A percentile compares a stretch with the other conserved stretches of the same genome.
These are phyloP conservation scores for Ophiostoma tasmaniense DNA, from an alignment of 2,329 filamentous ascomycete genomes.

Conservation along the genomic window DNA sequence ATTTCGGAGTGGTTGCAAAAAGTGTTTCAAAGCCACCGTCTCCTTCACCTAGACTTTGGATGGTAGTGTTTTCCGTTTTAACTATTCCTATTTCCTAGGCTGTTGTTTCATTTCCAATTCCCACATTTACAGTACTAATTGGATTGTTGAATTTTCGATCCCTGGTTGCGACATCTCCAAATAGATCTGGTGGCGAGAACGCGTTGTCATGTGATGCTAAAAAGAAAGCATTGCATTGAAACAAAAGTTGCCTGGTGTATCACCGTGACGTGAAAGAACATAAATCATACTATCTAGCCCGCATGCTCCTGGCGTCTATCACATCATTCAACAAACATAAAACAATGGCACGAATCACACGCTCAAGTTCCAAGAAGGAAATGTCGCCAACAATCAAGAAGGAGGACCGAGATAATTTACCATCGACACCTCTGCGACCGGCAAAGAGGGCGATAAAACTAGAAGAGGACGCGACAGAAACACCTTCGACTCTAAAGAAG, in stretches of 20 bases:
- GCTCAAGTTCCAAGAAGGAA: background rate
- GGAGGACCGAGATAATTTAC: background rate
- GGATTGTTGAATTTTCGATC: too few species aligned
- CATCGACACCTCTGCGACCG: background rate
- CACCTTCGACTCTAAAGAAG: background rate
- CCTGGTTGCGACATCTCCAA: background rate
- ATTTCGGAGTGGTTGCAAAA: too few species aligned
- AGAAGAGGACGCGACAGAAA: background rate
- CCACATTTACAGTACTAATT: too few species aligned
- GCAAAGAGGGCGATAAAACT: background rate
- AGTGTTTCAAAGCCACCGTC: too few species aligned
- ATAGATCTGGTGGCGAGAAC: conserved; percentile 1
- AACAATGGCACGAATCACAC: background rate
- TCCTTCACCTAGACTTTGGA: too few species aligned
- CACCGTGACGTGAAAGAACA: background rate
- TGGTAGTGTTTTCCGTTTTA: background rate
- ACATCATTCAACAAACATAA: background rate
- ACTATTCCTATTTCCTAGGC: background rate
- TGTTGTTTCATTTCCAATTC: background rate
- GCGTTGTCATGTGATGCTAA: background rate
- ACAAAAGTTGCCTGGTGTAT: background rate
- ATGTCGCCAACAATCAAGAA: background rate
- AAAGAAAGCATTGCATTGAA: background rate
- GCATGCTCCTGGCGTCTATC: background rate
- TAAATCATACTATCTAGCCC: background rate